Evolutionary conservation across 108 stramenopile genomes (phyloP), one percentile per base, ranked within the genome.

Genomic region (Pseudonitzschia pungens): DNA sequence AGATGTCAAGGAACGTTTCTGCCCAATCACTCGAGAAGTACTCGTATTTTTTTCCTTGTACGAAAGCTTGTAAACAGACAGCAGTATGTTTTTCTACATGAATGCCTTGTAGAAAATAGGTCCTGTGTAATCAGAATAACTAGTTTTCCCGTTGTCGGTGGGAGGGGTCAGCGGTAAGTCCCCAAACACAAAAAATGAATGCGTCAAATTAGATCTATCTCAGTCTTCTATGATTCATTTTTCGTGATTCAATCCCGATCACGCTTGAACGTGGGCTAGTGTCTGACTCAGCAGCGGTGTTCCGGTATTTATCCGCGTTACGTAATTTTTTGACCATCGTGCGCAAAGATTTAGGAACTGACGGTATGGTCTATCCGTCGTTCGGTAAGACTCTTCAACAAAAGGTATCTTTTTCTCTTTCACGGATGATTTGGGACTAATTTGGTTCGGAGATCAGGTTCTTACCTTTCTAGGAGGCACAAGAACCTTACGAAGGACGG

Each of bases 281-380:
- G 2, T 55, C 54, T 55, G 54, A 22, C 24, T 55, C 54, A 55
- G 54, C 54, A 55, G 2, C 3, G 3, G 24, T 24, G 54, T 55
- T 55, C 54, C 54, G 54, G 54, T 55, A 55, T 20, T 55, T 55
- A 26, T 55, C 22, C 54, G 26, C 21, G 24, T 26, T 48, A 55
- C 21, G 26, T 26, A 55, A 55, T 55, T 1, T 55, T 24, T 22
- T 55, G 16, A 55, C 20, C 24, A 2, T 55, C 26, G 22, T 9
- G 9, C 24, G 54, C 54, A 10, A 2, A 7, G 21, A 11, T 24
- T 55, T 55, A 6, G 54, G 12, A 55, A 48, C n/a, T n/a, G n/a
- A n/a, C n/a, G 16, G 1, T 48, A 48, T 48, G 16, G 45, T 48
- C 45, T 12, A 1, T 48, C 45, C 45, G 2, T 48, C 45, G 36